Base-by-base conservation (phyloP, 2,329 filamentous ascomycete species). In the Hyphodiscus sp. region DNA sequence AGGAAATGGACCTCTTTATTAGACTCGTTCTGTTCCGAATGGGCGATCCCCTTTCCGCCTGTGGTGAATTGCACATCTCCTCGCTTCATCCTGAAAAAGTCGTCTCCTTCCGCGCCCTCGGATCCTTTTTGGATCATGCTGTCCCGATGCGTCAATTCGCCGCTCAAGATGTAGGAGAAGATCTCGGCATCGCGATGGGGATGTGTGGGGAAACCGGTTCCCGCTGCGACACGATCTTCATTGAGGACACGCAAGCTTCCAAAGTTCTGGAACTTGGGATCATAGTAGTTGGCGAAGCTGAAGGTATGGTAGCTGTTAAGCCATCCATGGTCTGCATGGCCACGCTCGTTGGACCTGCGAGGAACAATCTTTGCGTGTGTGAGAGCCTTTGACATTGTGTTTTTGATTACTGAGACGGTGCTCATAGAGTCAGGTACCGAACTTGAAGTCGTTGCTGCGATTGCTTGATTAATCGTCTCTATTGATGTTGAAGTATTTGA, bases 51-150 rank as follows among this genome's bases (percentile, higher is more conserved):
- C 71, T 16, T 90, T 51, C 90, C 90, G n/a, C 88, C 90, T 15
- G 86, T 91, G 10, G 90, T 95, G 70, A 95, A 95, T 66, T 95
- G 90, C 45, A 95, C 87, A 68, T 95, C 89, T 13, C 89, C 89
- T 41, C 89, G 77, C 64, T 80, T 80, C 76, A 95, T 85, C 33
- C 81, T 76, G 65, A 76, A 88, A 66, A 87, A 89, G 61, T 81
- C 75, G 67, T 87, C 82, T 16, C 68, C 76, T 18, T 67, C 54
- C 64, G 54, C 50, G 20, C 77, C 81, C 65, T 86, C 83, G 19
- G 74, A 71, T 45, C 82, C 82, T 71, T 85, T 89, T 69, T 81
- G 81, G 62, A 89, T 80, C 85, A 95, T 91, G 56, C 82, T 87
- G 72, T 95, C 90, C 47, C 89, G 85, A 74, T 95, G 91, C 47